Evolutionary conservation across 1,139 yeast species (phyloP).

Genomic region (Nadsonia commutata): DNA sequence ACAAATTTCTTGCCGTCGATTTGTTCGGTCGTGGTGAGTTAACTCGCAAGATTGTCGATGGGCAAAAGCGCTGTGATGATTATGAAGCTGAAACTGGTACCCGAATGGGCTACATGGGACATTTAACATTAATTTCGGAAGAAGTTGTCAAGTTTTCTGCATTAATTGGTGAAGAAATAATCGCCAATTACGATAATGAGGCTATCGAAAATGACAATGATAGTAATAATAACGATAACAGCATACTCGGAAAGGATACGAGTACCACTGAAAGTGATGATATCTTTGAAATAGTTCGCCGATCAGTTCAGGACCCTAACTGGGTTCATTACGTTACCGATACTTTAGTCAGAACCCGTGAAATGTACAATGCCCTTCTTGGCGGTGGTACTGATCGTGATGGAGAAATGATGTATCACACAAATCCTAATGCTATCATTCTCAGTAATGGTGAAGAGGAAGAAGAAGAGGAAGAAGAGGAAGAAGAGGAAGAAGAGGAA

Average conservation of each 20-base stretch:
- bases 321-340: constrained; percentile 84
- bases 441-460: constrained; percentile 19
- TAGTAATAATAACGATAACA: not conserved
- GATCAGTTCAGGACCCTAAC: constrained; percentile 34
- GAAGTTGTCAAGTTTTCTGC: constrained; percentile 92
- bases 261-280: not conserved
- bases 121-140: constrained; percentile 85
- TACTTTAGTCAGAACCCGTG: constrained; percentile 75
- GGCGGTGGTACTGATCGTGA: constrained; percentile 40
- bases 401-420: not conserved
- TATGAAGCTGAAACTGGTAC: constrained; percentile 46
- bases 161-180: constrained; percentile 45
- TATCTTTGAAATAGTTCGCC: not conserved
- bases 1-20: constrained; percentile 77
- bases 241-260: too few species aligned
- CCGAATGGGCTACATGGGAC: constrained; percentile 94
- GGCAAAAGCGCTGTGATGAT: constrained; percentile 61
- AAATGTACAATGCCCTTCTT: constrained; percentile 85
- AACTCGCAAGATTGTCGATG: constrained; percentile 65
- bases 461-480: constrained; percentile 16
- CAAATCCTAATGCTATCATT: constrained; percentile 23
- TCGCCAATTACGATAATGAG: constrained; percentile 45
- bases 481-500: constrained; percentile 12
- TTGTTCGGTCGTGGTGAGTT: constrained; percentile 68
- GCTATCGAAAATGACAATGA: constrained; percentile 11